Conservation (phyloP, 192 early-diverging fungal genomes). For the Thamnidium elegans region DNA sequence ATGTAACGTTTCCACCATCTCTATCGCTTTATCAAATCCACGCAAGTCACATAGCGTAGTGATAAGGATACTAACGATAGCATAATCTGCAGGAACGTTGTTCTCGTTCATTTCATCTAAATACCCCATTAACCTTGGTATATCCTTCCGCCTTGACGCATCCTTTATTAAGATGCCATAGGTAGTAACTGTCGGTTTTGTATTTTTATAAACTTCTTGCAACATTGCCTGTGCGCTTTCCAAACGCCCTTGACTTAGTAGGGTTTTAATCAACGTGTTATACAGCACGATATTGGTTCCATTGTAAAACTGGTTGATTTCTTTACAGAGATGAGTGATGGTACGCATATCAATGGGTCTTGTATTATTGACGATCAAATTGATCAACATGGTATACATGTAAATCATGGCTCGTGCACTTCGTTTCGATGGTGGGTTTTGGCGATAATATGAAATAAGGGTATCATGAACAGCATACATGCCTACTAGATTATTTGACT, state of each 20-base stretch:
- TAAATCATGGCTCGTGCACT: not conserved
- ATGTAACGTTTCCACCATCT: not conserved
- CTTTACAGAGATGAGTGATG: slow-evolving; percentile 13
- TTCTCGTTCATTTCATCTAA: slow-evolving; percentile 19
- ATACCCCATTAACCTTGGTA: not conserved
- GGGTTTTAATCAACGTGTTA: slow-evolving; percentile 12
- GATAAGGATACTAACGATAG: slow-evolving; percentile 9
- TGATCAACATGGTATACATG: slow-evolving; percentile 21
- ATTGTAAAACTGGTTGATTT: not conserved
- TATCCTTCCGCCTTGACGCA: slow-evolving; percentile 7
- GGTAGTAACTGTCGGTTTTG: not conserved
- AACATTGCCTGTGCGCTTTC: slow-evolving; percentile 3
- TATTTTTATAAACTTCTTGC: slow-evolving; percentile 4
- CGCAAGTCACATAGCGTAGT: slow-evolving; percentile 3
- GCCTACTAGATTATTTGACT: not conserved
- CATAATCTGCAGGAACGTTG: not conserved
- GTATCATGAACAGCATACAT: slow-evolving; percentile 16
- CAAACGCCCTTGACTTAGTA: not conserved
- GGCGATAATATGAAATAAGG: slow-evolving; percentile 4
- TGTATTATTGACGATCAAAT: slow-evolving; percentile 13
- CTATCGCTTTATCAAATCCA: not conserved
- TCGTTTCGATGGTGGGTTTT: not conserved
- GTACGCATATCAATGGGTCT: slow-evolving; percentile 5
- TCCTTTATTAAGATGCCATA: slow-evolving; percentile 9
- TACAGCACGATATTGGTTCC: not conserved